phyloP scores from a whole-genome alignment of 805 yeast genomes.

The Yarrowia keelungensis region DNA sequence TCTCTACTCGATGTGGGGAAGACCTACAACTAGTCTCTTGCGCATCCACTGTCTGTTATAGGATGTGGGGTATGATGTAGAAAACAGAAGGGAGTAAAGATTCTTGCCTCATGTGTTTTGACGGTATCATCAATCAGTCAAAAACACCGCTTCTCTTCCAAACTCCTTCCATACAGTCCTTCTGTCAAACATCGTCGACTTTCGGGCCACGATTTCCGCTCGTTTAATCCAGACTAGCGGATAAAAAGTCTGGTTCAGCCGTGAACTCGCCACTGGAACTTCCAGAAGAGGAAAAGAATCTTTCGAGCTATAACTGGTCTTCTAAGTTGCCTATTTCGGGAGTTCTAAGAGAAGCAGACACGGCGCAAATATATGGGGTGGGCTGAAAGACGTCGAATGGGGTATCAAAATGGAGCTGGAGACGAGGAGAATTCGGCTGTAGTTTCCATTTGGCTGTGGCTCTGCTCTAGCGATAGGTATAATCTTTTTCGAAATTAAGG shows the following conservation, averaged over 20 bases:
- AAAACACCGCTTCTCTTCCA: too few relatives aligned
- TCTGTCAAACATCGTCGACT: too few relatives aligned
- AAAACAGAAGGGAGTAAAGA: too few relatives aligned
- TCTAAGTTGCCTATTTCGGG: not conserved
- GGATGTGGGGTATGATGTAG: not conserved
- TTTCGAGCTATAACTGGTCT: not conserved
- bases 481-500: too few relatives aligned
- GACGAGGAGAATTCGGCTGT: not conserved
- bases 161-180: too few relatives aligned
- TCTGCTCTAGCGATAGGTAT: too few relatives aligned
- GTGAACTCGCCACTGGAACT: not conserved
- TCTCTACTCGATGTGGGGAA: not conserved
- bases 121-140: too few relatives aligned
- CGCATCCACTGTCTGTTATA: not conserved
- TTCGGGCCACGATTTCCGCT: constrained; percentile 1
- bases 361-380: too few relatives aligned
- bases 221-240: not conserved
- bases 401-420: not conserved
- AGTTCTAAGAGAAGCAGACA: not conserved
- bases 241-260: not conserved
- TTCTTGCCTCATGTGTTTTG: too few relatives aligned
- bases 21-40: constrained; percentile 4
- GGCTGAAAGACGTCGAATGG: too few relatives aligned
- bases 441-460: too few relatives aligned
- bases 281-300: constrained; percentile 4